phyloP scores from a whole-genome alignment of 192 early-diverging fungal species.

The Backusella luteola region DNA sequence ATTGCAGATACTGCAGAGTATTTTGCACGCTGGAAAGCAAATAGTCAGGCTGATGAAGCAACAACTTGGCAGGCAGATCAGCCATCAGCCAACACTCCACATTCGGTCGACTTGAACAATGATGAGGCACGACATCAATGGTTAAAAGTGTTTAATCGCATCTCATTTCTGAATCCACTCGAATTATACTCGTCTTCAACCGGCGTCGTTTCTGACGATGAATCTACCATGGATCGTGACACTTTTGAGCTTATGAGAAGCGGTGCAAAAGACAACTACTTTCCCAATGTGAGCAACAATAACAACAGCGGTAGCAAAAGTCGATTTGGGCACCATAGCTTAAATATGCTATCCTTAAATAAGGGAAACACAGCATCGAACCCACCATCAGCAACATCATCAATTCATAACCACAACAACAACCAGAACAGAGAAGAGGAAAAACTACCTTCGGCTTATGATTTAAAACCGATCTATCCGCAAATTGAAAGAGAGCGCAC shows the following conservation, averaged over 20 bases:
- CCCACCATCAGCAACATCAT: background rate
- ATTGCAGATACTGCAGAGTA: conserved; percentile 31
- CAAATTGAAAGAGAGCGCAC: background rate
- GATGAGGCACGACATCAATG: conserved; percentile 13
- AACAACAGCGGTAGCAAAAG: background rate
- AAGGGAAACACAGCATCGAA: background rate
- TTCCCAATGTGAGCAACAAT: background rate
- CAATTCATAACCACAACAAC: background rate
- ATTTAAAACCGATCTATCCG: conserved; percentile 10
- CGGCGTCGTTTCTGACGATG: conserved; percentile 2
- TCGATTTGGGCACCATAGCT: background rate
- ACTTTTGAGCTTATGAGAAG: conserved; percentile 18
- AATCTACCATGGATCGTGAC: background rate
- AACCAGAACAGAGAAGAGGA: conserved; percentile 6
- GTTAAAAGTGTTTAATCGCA: background rate
- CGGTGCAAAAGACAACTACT: background rate
- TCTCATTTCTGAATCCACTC: conserved; percentile 17
- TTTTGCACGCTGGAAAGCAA: conserved; percentile 18
- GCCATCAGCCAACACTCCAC: background rate
- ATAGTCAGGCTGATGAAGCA: background rate
- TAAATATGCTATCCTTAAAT: background rate
- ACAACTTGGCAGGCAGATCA: background rate
- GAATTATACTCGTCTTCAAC: background rate
- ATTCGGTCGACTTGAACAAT: background rate
- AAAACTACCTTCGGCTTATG: conserved; percentile 15